A percentile compares a stretch with the other conserved stretches of the same genome.
Evolutionary conservation across 805 yeast species (phyloP).

Genomic region (Lachancea waltii): DNA sequence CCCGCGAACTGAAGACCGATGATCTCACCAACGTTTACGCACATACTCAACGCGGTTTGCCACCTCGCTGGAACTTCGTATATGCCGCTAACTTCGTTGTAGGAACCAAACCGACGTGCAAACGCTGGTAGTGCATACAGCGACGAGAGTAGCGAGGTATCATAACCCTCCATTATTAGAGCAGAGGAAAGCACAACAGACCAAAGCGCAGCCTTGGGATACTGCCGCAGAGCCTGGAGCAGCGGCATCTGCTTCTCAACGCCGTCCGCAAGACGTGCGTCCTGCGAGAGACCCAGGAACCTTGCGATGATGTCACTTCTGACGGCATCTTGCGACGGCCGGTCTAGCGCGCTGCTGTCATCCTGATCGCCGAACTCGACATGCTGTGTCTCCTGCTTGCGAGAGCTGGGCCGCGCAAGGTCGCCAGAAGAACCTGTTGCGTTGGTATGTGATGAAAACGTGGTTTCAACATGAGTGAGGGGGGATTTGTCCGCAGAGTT

Average conservation of each 20-base stretch:
- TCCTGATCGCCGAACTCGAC: constrained; percentile 6
- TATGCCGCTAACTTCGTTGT: constrained; percentile 16
- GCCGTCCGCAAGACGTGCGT: constrained; percentile 14
- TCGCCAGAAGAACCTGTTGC: neutral
- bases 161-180: constrained; percentile 45
- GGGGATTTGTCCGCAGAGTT: neutral
- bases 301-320: constrained; percentile 7
- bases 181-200: constrained; percentile 38
- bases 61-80: constrained; percentile 36
- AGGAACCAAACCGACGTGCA: constrained; percentile 36
- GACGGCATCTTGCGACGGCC: neutral
- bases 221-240: constrained; percentile 34
- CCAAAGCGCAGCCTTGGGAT: constrained; percentile 43
- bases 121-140: constrained; percentile 43
- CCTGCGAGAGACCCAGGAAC: constrained; percentile 10
- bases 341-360: constrained; percentile 1
- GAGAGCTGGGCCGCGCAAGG: constrained; percentile 2
- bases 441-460: constrained; percentile 2
- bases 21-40: constrained; percentile 35
- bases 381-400: constrained; percentile 8
- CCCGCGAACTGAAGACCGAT: constrained; percentile 43
- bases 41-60: constrained; percentile 34
- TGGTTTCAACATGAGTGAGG: constrained; percentile 3
- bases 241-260: constrained; percentile 25
- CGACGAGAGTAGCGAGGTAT: constrained; percentile 35